phyloP scores from a whole-genome alignment of 78 protist species.

The Polysphondylium violaceum region DNA sequence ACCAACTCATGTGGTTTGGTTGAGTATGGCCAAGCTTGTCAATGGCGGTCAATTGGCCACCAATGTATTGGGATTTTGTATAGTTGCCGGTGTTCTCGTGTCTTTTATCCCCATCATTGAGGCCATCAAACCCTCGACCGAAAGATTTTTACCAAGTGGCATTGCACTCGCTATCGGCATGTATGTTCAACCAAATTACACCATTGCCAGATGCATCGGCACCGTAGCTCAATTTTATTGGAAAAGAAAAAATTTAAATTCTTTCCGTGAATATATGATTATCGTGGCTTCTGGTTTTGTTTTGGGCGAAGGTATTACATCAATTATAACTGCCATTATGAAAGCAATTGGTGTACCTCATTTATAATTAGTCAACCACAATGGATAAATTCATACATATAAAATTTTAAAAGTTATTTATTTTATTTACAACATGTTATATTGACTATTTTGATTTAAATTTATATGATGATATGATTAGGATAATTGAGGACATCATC shows the following conservation, averaged over 20 bases:
- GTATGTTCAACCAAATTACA: slow-evolving; percentile 82
- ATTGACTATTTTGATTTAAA: too few relatives aligned
- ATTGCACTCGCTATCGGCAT: slow-evolving; percentile 89
- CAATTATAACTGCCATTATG: slow-evolving; percentile 77
- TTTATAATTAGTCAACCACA: neutral
- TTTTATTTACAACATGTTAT: neutral
- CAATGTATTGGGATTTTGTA: slow-evolving; percentile 73
- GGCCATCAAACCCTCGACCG: slow-evolving; percentile 13
- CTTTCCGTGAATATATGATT: slow-evolving; percentile 62
- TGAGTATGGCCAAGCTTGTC: slow-evolving; percentile 74
- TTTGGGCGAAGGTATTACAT: slow-evolving; percentile 90
- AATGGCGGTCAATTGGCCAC: slow-evolving; percentile 67
- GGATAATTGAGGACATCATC: too few relatives aligned
- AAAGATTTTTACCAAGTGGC: slow-evolving; percentile 81
- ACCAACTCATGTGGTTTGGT: slow-evolving; percentile 70
- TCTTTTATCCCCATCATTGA: slow-evolving; percentile 77
- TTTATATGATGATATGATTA: too few relatives aligned
- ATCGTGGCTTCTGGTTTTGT: slow-evolving; percentile 90
- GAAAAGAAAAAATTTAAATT: neutral
- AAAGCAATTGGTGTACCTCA: slow-evolving; percentile 1
- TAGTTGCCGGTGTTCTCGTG: slow-evolving; percentile 58
- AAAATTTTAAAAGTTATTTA: too few relatives aligned
- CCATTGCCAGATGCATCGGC: slow-evolving; percentile 82
- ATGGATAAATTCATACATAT: too few relatives aligned
- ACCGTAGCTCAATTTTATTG: slow-evolving; percentile 66